Evolutionary conservation across 768 basidiomycete species (phyloP).

Genomic region (Tremella yokohamensis): DNA sequence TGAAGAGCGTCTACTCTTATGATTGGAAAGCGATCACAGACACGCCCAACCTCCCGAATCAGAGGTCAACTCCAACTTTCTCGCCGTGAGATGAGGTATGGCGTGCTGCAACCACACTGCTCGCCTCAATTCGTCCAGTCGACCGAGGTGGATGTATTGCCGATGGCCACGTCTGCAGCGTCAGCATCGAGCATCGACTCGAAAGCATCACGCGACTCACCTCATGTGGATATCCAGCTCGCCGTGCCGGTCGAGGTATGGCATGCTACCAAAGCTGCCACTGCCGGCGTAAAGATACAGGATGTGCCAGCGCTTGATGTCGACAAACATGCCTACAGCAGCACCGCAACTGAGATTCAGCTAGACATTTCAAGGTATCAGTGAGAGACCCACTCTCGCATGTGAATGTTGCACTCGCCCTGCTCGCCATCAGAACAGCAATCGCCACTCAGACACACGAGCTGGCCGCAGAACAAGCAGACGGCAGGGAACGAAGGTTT

Average conservation of each 20-base stretch:
- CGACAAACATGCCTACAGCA: slow-evolving; percentile 79
- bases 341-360: slow-evolving; percentile 71
- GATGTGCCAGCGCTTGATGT: slow-evolving; percentile 85
- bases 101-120: slow-evolving; percentile 78
- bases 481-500: slow-evolving; percentile 82
- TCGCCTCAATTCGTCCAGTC: slow-evolving; percentile 89
- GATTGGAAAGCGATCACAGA: slow-evolving; percentile 53
- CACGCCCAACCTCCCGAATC: slow-evolving; percentile 95
- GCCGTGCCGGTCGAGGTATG: slow-evolving; percentile 90
- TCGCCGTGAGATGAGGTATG: slow-evolving; percentile 82
- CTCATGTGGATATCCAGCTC: slow-evolving; percentile 90
- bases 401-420: slow-evolving; percentile 95
- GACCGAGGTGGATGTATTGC: slow-evolving; percentile 75
- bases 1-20: no score
- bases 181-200: slow-evolving; percentile 4
- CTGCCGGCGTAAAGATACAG: slow-evolving; percentile 82
- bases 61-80: slow-evolving; percentile 78
- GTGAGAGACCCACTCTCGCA: slow-evolving; percentile 71
- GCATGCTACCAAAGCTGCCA: slow-evolving; percentile 82
- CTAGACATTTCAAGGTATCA: background rate
- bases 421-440: slow-evolving; percentile 70
- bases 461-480: slow-evolving; percentile 82
- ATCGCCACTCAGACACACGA: slow-evolving; percentile 83
- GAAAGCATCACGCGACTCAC: slow-evolving; percentile 53
- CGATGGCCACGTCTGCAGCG: slow-evolving; percentile 72